Evolutionary conservation across 305 asterid species (phyloP).

Genomic region (Rubia occidens): DNA sequence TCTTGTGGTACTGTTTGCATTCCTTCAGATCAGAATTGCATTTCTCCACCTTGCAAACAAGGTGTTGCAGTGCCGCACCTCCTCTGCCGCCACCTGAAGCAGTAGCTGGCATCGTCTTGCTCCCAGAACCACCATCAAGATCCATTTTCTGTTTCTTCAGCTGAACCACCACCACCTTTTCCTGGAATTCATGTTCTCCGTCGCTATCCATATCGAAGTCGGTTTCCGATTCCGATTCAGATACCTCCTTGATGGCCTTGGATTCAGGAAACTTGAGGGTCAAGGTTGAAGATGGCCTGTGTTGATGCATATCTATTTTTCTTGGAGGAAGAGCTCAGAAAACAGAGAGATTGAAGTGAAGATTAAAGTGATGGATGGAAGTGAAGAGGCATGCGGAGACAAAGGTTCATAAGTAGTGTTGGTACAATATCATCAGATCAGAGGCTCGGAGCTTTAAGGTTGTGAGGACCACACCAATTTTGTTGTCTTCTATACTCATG

Average conservation of each 20-base stretch:
- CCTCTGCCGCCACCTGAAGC: constrained; percentile 15
- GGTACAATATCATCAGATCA: constrained; percentile 11
- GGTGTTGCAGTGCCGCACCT: constrained; percentile 10
- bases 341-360: neutral
- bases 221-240: constrained; percentile 16
- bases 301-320: constrained; percentile 10
- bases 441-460: constrained; percentile 6
- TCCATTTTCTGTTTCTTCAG: constrained; percentile 31
- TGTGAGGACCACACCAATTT: constrained; percentile 19
- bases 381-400: constrained; percentile 6
- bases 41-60: constrained; percentile 37
- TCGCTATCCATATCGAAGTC: constrained; percentile 16
- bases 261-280: constrained; percentile 17
- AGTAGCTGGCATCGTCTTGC: constrained; percentile 3
- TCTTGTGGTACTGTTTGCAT: constrained; percentile 41
- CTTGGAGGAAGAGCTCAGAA: neutral
- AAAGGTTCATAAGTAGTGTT: neutral
- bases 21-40: constrained; percentile 31
- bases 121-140: constrained; percentile 21
- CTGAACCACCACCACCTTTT: constrained; percentile 11
- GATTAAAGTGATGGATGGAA: neutral
- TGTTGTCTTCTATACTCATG: neutral
- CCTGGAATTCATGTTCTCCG: constrained; percentile 4
- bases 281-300: constrained; percentile 18
- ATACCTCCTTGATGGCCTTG: constrained; percentile 21